Evolutionary conservation across 208 protist genomes (phyloP), one percentile per base, ranked within the genome.

Genomic region (Leptomonas pyrrhocoris): DNA sequence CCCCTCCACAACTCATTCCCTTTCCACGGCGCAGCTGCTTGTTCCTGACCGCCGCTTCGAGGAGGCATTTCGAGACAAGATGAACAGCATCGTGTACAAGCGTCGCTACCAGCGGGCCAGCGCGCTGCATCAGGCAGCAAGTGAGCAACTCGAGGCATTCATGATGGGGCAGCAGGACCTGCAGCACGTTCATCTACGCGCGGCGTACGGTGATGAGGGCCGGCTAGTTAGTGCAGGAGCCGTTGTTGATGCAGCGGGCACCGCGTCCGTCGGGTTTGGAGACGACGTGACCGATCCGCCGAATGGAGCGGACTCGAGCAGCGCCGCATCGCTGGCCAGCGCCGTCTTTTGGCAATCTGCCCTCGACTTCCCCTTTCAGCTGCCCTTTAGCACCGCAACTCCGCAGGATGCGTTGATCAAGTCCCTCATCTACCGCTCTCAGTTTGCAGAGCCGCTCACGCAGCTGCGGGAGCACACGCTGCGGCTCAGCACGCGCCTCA

Each of bases 1-100:
- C n/a, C n/a, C n/a, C 19, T 18, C 31, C 13, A 5, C 19, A 15
- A 16, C 28, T 23, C 34, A 13, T 30, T 40, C 27, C 34, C 25
- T 43, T 2, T 66, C 50, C 18, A 59, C 55, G 9, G 43, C 73
- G 9, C 73, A 69, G 2, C n/a, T 53, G 0, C 68, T 94, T 8
- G 82, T 86, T 5, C 86, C 86, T 12, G 89, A 92, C 68, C 84
- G 89, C 27, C 81, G 84, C 36, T 92, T 92, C 45, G 77, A 92
- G 63, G 84, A 89, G 55, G 84, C 89, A 15, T 94, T 94, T 55
- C 30, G 54, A 38, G 89, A 94, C 63, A 94, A 94, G 73, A 90
- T 94, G 81, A 59, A 56, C 28, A 63, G 68, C 45, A 89, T 94
- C 31, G 43, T 49, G 16, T 90, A 73, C 66, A 79, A 79, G 66